Evolutionary conservation across 2,329 filamentous ascomycete genomes (phyloP).

Genomic region (Pseudopyricularia javanii): DNA sequence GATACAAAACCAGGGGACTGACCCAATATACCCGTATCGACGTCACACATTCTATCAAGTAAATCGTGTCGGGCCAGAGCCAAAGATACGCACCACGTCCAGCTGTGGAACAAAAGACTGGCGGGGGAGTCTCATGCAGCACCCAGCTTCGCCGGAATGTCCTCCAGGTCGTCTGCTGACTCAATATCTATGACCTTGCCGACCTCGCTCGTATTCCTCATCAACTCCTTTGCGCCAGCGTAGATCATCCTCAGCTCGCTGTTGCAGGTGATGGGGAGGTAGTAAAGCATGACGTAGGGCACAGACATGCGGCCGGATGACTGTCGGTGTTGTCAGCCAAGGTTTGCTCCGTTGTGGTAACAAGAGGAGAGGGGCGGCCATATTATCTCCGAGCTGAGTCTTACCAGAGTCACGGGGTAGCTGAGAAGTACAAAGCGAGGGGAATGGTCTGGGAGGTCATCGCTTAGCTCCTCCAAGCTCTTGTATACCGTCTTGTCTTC

Average conservation of each 20-base stretch:
- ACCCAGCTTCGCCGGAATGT: slow-evolving; percentile 57
- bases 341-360: not conserved
- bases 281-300: slow-evolving; percentile 91
- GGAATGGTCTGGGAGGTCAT: slow-evolving; percentile 85
- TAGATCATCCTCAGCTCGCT: slow-evolving; percentile 83
- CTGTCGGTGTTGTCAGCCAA: slow-evolving; percentile 25
- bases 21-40: not conserved
- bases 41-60: not conserved
- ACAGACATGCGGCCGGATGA: slow-evolving; percentile 73
- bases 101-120: not conserved
- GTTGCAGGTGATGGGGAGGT: slow-evolving; percentile 86
- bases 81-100: not conserved
- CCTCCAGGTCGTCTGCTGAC: slow-evolving; percentile 66
- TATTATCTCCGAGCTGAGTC: not conserved
- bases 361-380: not conserved
- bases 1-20: not conserved
- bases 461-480: slow-evolving; percentile 66
- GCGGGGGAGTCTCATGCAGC: slow-evolving; percentile 11
- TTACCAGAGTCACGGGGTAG: slow-evolving; percentile 77
- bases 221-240: slow-evolving; percentile 88
- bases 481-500: slow-evolving; percentile 68
- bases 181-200: slow-evolving; percentile 77
- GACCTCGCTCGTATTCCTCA: slow-evolving; percentile 89
- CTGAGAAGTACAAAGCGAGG: slow-evolving; percentile 84
- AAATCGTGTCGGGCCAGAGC: not conserved